phyloP scores from a whole-genome alignment of 352 stramenopile species.

The Globisporangium iwayamae region DNA sequence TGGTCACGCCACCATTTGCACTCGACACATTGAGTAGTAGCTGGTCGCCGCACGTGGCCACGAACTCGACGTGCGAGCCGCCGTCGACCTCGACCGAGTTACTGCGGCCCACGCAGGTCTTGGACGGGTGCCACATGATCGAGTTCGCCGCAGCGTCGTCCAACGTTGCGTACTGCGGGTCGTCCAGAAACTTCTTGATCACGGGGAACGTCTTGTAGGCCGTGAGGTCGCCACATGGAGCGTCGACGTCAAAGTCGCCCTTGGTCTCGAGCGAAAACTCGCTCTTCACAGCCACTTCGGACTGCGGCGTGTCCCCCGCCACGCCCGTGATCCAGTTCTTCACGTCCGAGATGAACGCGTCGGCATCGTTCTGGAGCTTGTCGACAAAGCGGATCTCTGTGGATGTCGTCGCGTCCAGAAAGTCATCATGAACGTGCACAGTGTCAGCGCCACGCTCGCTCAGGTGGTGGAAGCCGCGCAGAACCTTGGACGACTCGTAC shows the following conservation, averaged over 20 bases:
- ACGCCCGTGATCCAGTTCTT: slow-evolving; percentile 7
- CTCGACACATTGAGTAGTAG: slow-evolving; percentile 20
- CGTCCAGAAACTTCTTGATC: slow-evolving; percentile 20
- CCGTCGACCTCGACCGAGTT: slow-evolving; percentile 29
- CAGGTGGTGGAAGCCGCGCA: neutral
- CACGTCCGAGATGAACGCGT: slow-evolving; percentile 11
- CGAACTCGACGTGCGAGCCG: slow-evolving; percentile 27
- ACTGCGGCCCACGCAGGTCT: slow-evolving; percentile 16
- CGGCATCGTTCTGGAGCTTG: slow-evolving; percentile 11
- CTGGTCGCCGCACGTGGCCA: slow-evolving; percentile 15
- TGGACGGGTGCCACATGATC: slow-evolving; percentile 26
- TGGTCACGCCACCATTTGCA: slow-evolving; percentile 21
- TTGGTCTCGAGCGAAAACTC: slow-evolving; percentile 22
- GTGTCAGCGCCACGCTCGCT: neutral
- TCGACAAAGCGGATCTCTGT: slow-evolving; percentile 10
- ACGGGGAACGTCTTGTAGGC: slow-evolving; percentile 22
- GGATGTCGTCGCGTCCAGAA: neutral
- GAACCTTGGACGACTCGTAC: slow-evolving; percentile 5
- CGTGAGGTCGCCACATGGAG: slow-evolving; percentile 22
- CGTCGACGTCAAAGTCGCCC: slow-evolving; percentile 13
- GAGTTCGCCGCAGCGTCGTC: slow-evolving; percentile 11
- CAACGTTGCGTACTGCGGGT: slow-evolving; percentile 19
- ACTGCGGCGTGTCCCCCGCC: neutral
- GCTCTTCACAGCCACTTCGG: slow-evolving; percentile 11
- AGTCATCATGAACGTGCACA: neutral